Conservation (phyloP, 2,329 filamentous ascomycete species). For the Penicillium polonicum region DNA sequence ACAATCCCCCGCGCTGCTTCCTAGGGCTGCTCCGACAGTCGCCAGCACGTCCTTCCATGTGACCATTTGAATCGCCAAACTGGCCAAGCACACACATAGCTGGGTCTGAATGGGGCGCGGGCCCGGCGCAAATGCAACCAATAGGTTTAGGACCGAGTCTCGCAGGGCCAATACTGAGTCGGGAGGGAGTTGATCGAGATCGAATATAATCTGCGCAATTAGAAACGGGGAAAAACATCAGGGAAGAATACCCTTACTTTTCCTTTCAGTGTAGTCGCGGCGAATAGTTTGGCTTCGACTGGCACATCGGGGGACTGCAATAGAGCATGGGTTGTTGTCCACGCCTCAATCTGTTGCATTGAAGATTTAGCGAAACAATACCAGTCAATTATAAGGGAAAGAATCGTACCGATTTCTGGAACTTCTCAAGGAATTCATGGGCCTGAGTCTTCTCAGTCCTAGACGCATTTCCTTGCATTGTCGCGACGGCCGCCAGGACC, state of each 20-base stretch:
- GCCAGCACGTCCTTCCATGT: constrained; percentile 91
- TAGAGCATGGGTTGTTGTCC: constrained; percentile 83
- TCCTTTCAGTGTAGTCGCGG: constrained; percentile 93
- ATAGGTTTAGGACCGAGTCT: constrained; percentile 76
- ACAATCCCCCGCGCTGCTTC: constrained; percentile 69
- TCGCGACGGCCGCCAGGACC: constrained; percentile 82
- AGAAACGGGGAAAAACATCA: constrained; percentile 17
- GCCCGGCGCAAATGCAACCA: constrained; percentile 77
- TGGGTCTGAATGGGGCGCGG: constrained; percentile 84
- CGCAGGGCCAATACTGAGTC: constrained; percentile 73
- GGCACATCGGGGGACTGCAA: constrained; percentile 74
- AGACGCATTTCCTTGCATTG: constrained; percentile 82
- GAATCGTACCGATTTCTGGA: constrained; percentile 88
- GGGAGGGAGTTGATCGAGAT: constrained; percentile 81
- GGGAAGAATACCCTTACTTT: constrained; percentile 64
- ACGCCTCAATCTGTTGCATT: constrained; percentile 71
- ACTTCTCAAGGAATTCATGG: constrained; percentile 86
- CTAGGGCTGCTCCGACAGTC: constrained; percentile 75
- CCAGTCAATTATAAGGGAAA: constrained; percentile 14
- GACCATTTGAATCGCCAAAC: constrained; percentile 93
- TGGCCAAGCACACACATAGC: constrained; percentile 90
- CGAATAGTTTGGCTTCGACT: constrained; percentile 87
- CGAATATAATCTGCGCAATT: constrained; percentile 79
- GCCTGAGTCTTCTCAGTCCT: constrained; percentile 82
- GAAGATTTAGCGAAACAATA: constrained; percentile 20